These are phyloP conservation scores for Trichoderma oligosporum DNA, from an alignment of 2,329 filamentous ascomycete species.

Conservation along the genomic window DNA sequence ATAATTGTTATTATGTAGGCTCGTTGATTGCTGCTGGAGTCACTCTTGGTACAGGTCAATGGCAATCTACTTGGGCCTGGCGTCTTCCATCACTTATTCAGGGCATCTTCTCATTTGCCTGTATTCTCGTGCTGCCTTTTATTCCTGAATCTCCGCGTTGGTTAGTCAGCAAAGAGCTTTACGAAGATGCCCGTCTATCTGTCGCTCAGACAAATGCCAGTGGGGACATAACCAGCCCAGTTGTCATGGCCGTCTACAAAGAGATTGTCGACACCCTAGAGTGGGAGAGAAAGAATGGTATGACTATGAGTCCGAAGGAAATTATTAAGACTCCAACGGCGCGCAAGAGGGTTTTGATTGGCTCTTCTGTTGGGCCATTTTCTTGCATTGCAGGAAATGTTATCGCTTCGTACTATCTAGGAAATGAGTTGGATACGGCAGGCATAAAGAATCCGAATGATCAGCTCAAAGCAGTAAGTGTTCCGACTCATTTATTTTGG, in stretches of 20 bases:
- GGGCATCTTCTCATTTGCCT: conserved; percentile 21
- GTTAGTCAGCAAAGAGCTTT: conserved; percentile 27
- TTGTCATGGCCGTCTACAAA: conserved; percentile 32
- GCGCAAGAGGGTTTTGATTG: conserved; percentile 31
- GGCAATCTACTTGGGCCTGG: conserved; percentile 30
- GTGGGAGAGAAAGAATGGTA: conserved; percentile 27
- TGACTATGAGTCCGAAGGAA: conserved; percentile 32
- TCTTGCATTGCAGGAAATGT: conserved; percentile 33
- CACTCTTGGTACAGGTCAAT: conserved; percentile 35
- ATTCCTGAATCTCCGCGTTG: conserved; percentile 36
- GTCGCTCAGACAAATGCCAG: conserved; percentile 39
- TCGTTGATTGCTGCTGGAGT: conserved; percentile 46
- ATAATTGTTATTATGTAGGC: conserved; percentile 36
- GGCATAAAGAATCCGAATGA: conserved; percentile 35
- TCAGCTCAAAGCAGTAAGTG: conserved; percentile 41
- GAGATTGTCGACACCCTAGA: conserved; percentile 39
- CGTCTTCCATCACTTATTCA: conserved; percentile 27
- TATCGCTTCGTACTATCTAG: conserved; percentile 38
- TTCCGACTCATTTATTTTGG: background rate
- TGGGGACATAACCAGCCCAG: conserved; percentile 29
- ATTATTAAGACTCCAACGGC: conserved; percentile 34
- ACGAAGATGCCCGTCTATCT: conserved; percentile 36
- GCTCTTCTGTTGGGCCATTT: conserved; percentile 28
- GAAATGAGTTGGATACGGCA: conserved; percentile 38
- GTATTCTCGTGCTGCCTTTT: conserved; percentile 31